Conservation (phyloP, 1,284 basidiomycete genomes). For the Sporisorium graminicola region DNA sequence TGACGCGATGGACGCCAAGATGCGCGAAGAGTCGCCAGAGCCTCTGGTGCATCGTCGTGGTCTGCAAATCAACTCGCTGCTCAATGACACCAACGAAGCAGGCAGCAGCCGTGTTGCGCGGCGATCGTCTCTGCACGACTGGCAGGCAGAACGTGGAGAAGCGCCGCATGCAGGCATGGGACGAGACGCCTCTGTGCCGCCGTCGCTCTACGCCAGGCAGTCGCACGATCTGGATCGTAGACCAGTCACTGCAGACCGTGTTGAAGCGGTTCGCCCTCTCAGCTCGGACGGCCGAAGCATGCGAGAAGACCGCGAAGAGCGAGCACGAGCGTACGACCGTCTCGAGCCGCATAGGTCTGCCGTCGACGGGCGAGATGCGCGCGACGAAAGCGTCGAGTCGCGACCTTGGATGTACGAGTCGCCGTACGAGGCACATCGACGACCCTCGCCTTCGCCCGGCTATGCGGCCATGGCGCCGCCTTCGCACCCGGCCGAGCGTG, state of each 20-base stretch:
- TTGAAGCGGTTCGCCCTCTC: slow-evolving; percentile 14
- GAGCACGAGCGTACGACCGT: slow-evolving; percentile 25
- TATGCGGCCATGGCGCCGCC: slow-evolving; percentile 47
- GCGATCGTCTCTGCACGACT: slow-evolving; percentile 53
- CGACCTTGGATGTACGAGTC: slow-evolving; percentile 41
- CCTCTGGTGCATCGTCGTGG: slow-evolving; percentile 41
- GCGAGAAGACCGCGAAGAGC: slow-evolving; percentile 14
- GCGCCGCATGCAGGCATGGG: background rate
- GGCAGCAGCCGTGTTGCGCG: slow-evolving; percentile 12
- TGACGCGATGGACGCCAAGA: slow-evolving; percentile 20
- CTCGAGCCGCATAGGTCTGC: slow-evolving; percentile 16
- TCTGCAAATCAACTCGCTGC: slow-evolving; percentile 58
- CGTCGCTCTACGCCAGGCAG: slow-evolving; percentile 18
- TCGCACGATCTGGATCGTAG: slow-evolving; percentile 23
- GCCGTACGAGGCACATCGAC: slow-evolving; percentile 33
- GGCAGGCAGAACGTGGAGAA: slow-evolving; percentile 39
- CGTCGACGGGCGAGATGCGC: slow-evolving; percentile 17
- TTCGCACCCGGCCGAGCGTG: slow-evolving; percentile 36
- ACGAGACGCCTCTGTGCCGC: slow-evolving; percentile 39
- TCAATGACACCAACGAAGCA: slow-evolving; percentile 48
- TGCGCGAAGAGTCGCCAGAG: slow-evolving; percentile 37
- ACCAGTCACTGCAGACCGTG: slow-evolving; percentile 25
- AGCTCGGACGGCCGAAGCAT: slow-evolving; percentile 17
- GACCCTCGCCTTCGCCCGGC: slow-evolving; percentile 26
- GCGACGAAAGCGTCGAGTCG: slow-evolving; percentile 19